phyloP scores from a whole-genome alignment of 768 basidiomycete genomes.

The Strobilomyces confusus region DNA sequence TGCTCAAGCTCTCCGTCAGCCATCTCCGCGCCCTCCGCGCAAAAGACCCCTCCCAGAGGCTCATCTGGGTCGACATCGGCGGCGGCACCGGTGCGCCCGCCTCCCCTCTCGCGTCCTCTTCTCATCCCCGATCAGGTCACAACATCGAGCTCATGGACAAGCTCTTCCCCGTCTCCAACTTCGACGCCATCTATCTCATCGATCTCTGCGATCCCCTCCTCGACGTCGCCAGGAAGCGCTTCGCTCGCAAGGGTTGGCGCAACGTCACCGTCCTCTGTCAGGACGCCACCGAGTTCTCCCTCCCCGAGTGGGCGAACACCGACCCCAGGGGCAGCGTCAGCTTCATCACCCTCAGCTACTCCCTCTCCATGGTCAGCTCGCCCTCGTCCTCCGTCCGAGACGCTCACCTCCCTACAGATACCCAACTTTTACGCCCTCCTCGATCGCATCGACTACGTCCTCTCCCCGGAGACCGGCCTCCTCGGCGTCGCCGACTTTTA shows the following conservation, averaged over 20 bases:
- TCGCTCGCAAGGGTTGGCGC: constrained; percentile 63
- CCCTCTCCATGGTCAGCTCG: constrained; percentile 46
- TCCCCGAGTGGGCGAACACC: constrained; percentile 53
- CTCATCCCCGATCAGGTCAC: constrained; percentile 29
- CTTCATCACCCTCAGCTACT: constrained; percentile 53
- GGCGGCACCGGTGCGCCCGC: constrained; percentile 56
- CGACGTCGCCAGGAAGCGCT: constrained; percentile 65
- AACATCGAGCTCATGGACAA: constrained; percentile 74
- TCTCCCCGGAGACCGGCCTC: constrained; percentile 56
- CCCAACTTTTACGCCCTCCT: constrained; percentile 62
- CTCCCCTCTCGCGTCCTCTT: neutral
- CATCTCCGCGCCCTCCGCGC: constrained; percentile 51
- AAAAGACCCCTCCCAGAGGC: constrained; percentile 38
- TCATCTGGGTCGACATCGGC: constrained; percentile 78
- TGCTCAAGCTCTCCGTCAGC: constrained; percentile 63
- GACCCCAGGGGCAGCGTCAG: constrained; percentile 55
- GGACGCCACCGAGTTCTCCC: constrained; percentile 62
- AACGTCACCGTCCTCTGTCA: constrained; percentile 71
- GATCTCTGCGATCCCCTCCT: constrained; percentile 72
- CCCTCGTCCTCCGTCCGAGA: neutral
- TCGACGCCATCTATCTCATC: constrained; percentile 67
- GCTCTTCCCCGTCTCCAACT: constrained; percentile 50
- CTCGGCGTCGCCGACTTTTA: constrained; percentile 75
- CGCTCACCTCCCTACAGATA: constrained; percentile 37
- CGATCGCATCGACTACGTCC: constrained; percentile 62